phyloP scores from a whole-genome alignment of 805 yeast species.

The Cyberlindnera samutprakarnensis region DNA sequence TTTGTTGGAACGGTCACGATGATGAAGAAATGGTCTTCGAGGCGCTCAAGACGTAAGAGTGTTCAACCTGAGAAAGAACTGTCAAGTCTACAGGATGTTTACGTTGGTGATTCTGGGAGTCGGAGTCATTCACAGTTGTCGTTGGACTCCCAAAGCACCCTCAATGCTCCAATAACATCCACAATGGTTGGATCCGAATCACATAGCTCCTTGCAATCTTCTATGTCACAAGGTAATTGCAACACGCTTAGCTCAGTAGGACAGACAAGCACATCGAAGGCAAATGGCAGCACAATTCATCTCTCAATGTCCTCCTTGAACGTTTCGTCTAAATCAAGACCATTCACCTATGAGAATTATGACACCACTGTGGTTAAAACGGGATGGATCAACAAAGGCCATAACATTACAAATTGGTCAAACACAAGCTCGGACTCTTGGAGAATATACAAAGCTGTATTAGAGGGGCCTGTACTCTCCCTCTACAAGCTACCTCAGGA shows the following conservation, averaged over 20 bases:
- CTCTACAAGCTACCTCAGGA: conserved; percentile 53
- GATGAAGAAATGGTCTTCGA: conserved; percentile 4
- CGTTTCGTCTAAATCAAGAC: conserved; percentile 8
- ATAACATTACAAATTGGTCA: conserved; percentile 22
- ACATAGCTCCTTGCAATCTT: too few relatives aligned
- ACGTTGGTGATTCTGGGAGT: too few relatives aligned
- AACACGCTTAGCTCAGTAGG: too few relatives aligned
- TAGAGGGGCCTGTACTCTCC: conserved; percentile 59
- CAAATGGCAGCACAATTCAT: too few relatives aligned
- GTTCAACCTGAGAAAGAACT: conserved; percentile 1
- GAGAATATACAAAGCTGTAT: conserved; percentile 53
- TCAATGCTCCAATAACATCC: too few relatives aligned
- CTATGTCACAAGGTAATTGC: too few relatives aligned
- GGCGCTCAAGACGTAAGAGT: conserved; percentile 4
- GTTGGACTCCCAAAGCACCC: too few relatives aligned
- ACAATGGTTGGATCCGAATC: too few relatives aligned
- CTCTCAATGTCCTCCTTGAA: conserved; percentile 9
- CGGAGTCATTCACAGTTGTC: too few relatives aligned
- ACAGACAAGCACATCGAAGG: too few relatives aligned
- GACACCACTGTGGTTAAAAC: conserved; percentile 36
- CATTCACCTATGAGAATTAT: conserved; percentile 26
- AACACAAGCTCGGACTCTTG: conserved; percentile 19
- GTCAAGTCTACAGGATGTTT: too few relatives aligned
- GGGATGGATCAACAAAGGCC: conserved; percentile 55
- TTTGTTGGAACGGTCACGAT: neutral